Percentiles rank a stretch among this genome's conserved stretches.
Evolutionary conservation across 2,329 filamentous ascomycete species (phyloP).

Genomic region (Diaporthe vaccinii): DNA sequence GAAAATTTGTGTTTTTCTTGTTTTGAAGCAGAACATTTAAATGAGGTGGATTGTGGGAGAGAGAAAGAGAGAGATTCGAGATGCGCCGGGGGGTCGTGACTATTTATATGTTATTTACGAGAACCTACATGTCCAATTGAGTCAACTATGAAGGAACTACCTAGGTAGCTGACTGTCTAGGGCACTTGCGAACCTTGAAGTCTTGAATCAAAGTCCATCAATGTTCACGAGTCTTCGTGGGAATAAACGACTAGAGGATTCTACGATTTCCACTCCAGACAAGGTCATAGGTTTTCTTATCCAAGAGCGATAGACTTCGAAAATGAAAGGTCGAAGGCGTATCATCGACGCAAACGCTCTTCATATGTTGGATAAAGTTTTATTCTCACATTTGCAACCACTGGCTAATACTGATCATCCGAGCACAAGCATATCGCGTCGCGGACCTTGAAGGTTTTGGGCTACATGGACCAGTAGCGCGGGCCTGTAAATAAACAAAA

Average conservation of each 20-base stretch:
- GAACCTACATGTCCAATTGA: no score
- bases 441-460: background rate
- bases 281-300: background rate
- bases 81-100: no score
- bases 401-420: no score
- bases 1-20: no score
- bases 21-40: no score
- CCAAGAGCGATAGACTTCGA: background rate
- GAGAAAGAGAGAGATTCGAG: no score
- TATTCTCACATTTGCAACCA: background rate
- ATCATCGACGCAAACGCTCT: background rate
- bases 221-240: background rate
- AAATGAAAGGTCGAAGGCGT: background rate
- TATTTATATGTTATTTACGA: no score
- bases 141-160: no score
- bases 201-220: background rate
- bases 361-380: background rate
- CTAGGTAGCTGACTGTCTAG: background rate
- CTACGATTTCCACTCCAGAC: background rate
- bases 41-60: no score
- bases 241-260: background rate
- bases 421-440: background rate
- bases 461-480: no score
- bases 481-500: background rate
- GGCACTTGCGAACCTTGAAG: background rate